phyloP scores from a whole-genome alignment of 2,329 filamentous ascomycete species.

The Fusarium sp. region DNA sequence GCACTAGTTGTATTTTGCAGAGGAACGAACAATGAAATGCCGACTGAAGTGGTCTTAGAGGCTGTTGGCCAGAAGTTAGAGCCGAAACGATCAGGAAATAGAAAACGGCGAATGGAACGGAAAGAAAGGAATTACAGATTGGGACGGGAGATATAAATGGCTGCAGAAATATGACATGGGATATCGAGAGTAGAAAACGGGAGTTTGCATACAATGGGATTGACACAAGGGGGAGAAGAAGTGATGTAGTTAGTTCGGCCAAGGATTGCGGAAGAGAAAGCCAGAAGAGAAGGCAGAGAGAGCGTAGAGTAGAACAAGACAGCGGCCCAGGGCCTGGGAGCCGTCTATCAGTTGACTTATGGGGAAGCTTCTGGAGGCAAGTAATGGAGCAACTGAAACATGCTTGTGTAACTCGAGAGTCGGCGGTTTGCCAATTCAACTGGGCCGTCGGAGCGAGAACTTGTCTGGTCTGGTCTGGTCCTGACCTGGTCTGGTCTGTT shows the following conservation, averaged over 20 bases:
- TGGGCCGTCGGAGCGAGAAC: slow-evolving; percentile 35
- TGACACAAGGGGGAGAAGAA: background rate
- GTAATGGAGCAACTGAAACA: slow-evolving; percentile 47
- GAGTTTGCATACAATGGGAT: slow-evolving; percentile 9
- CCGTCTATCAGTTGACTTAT: slow-evolving; percentile 31
- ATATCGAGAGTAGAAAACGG: slow-evolving; percentile 2
- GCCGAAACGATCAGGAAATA: background rate
- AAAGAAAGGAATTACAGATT: background rate
- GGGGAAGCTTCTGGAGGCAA: slow-evolving; percentile 38
- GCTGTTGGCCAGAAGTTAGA: slow-evolving; percentile 13
- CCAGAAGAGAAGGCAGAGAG: slow-evolving; percentile 2
- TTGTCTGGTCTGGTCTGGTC: slow-evolving; percentile 3
- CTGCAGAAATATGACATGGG: background rate
- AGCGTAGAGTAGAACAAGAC: slow-evolving; percentile 3
- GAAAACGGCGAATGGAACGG: slow-evolving; percentile 7
- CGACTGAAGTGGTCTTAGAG: background rate
- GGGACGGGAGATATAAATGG: background rate
- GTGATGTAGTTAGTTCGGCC: slow-evolving; percentile 13
- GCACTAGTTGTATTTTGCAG: slow-evolving; percentile 7
- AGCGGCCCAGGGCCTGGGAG: background rate
- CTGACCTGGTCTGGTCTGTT: background rate
- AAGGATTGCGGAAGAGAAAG: slow-evolving; percentile 1
- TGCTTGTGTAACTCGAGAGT: slow-evolving; percentile 47
- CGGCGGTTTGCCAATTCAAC: slow-evolving; percentile 43
- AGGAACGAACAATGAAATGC: background rate